A percentile compares a stretch with the other conserved stretches of the same genome.
Conservation (phyloP, 768 basidiomycete genomes). For the Pisolithus marmoratus region DNA sequence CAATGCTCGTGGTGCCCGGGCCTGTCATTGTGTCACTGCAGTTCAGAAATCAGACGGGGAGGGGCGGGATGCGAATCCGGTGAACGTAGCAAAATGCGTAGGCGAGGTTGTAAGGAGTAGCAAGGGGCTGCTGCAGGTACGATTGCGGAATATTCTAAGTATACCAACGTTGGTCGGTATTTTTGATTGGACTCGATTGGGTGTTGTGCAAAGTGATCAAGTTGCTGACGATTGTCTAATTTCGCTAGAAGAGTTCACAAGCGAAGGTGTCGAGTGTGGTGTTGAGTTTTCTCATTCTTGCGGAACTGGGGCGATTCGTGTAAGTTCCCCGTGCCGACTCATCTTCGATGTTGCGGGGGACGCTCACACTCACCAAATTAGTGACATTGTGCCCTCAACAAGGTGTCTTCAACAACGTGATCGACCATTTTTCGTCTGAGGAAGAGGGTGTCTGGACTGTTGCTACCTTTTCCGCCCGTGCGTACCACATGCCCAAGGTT, state of each 20-base stretch:
- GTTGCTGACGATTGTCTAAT: neutral
- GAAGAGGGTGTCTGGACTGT: slow-evolving; percentile 86
- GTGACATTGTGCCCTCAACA: slow-evolving; percentile 82
- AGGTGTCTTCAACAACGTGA: slow-evolving; percentile 70
- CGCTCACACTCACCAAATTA: slow-evolving; percentile 25
- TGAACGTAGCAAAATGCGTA: slow-evolving; percentile 81
- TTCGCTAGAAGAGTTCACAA: slow-evolving; percentile 45
- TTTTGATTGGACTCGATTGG: neutral
- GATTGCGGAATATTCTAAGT: slow-evolving; percentile 79
- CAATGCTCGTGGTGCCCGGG: slow-evolving; percentile 74
- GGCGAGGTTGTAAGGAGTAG: slow-evolving; percentile 73
- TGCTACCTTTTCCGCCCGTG: slow-evolving; percentile 91
- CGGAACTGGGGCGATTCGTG: slow-evolving; percentile 91
- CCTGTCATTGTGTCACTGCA: slow-evolving; percentile 58
- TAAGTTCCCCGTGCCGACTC: slow-evolving; percentile 26
- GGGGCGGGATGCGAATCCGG: slow-evolving; percentile 44
- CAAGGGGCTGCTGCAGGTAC: slow-evolving; percentile 73
- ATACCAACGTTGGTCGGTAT: slow-evolving; percentile 55
- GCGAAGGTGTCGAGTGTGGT: slow-evolving; percentile 64
- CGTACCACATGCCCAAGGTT: slow-evolving; percentile 11
- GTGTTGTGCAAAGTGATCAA: neutral
- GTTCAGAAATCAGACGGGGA: slow-evolving; percentile 57
- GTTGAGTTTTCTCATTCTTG: slow-evolving; percentile 81
- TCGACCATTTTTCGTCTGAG: slow-evolving; percentile 69
- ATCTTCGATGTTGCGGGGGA: neutral